Conservation (phyloP, 2,329 filamentous ascomycete genomes). For the Emericellopsis atlantica region DNA sequence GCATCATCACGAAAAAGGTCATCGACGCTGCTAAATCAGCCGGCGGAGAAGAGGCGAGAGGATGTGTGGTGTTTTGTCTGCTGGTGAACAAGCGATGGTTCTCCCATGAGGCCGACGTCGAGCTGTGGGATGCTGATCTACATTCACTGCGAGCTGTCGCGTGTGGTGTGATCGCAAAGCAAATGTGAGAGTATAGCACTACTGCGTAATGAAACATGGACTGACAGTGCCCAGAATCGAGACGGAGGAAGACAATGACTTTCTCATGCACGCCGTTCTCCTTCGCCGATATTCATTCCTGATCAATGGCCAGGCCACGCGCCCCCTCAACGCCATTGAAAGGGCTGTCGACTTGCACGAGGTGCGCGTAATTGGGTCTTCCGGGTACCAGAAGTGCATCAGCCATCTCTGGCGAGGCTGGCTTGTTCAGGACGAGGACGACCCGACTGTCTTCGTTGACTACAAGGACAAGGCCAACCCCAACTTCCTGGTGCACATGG, state of each 20-base stretch:
- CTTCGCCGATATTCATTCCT: conserved; percentile 83
- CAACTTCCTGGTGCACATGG: conserved; percentile 68
- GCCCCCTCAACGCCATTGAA: conserved; percentile 80
- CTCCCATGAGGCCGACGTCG: conserved; percentile 60
- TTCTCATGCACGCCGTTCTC: conserved; percentile 68
- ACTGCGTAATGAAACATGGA: conserved; percentile 9
- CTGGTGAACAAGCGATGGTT: conserved; percentile 66
- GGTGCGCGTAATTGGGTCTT: conserved; percentile 75
- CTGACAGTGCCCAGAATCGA: conserved; percentile 52
- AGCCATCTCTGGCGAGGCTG: conserved; percentile 88
- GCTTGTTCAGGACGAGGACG: conserved; percentile 90
- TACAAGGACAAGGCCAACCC: conserved; percentile 74
- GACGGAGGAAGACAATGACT: conserved; percentile 62
- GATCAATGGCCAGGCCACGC: conserved; percentile 55
- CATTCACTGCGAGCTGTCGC: conserved; percentile 68
- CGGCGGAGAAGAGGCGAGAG: conserved; percentile 58
- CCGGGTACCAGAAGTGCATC: conserved; percentile 93
- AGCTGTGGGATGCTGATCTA: conserved; percentile 87
- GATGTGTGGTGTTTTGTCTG: conserved; percentile 76
- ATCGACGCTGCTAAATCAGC: conserved; percentile 71
- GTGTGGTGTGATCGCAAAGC: conserved; percentile 86
- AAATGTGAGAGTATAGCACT: no score
- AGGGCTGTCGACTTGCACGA: conserved; percentile 89
- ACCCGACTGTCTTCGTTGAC: conserved; percentile 79
- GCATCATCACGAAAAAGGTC: conserved; percentile 70